These are phyloP conservation scores for Chenopodium formosanum DNA, from an alignment of 148 eudicot genomes.

Conservation along the genomic window DNA sequence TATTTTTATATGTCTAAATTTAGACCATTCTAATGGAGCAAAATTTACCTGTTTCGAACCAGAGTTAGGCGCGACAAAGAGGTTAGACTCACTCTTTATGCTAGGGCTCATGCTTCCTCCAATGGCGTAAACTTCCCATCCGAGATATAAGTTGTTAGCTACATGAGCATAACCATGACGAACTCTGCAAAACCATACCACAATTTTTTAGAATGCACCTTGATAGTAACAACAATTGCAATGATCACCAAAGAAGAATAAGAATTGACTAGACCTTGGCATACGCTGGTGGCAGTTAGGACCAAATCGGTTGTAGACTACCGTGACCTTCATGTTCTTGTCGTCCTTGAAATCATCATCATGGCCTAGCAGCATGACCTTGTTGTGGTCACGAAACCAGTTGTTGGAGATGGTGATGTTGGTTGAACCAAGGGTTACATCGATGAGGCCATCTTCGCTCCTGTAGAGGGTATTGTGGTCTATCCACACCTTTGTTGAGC, in stretches of 20 bases:
- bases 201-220: not conserved
- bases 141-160: constrained; percentile 82
- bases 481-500: constrained; percentile 69
- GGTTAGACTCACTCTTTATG: constrained; percentile 72
- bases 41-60: constrained; percentile 60
- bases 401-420: constrained; percentile 79
- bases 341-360: constrained; percentile 63
- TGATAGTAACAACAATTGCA: not conserved
- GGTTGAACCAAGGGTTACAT: constrained; percentile 76
- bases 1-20: not conserved
- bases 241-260: not conserved
- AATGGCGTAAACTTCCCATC: constrained; percentile 81
- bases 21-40: not conserved
- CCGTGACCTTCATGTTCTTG: constrained; percentile 80
- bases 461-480: constrained; percentile 76
- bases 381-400: constrained; percentile 73
- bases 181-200: constrained; percentile 43
- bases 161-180: constrained; percentile 89
- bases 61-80: constrained; percentile 58
- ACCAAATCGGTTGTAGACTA: constrained; percentile 73
- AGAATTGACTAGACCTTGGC: constrained; percentile 53
- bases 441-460: constrained; percentile 69
- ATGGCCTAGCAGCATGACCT: constrained; percentile 86
- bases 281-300: constrained; percentile 79
- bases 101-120: constrained; percentile 93